Conservation (phyloP, 1,139 yeast genomes). For the Saccharomycopsis phalli region DNA sequence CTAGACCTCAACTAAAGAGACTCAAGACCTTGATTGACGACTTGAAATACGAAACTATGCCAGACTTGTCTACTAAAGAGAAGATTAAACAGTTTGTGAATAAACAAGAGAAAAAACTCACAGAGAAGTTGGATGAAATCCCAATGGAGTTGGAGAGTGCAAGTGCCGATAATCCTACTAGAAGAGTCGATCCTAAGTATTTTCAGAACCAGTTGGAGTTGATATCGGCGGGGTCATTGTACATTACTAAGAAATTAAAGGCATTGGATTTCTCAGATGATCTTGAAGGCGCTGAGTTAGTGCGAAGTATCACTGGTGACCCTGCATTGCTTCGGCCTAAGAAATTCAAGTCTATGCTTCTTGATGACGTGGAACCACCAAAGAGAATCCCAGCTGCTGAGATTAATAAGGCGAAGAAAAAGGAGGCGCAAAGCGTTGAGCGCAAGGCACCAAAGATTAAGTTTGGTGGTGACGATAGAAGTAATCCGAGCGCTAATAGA, state of each 20-base stretch:
- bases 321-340: slow-evolving; percentile 8
- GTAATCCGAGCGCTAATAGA: background rate
- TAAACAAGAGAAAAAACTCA: slow-evolving; percentile 13
- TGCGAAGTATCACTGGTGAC: slow-evolving; percentile 37
- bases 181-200: slow-evolving; percentile 26
- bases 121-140: slow-evolving; percentile 10
- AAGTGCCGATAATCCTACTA: background rate
- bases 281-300: slow-evolving; percentile 39
- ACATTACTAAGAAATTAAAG: slow-evolving; percentile 33
- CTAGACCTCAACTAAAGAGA: slow-evolving; percentile 12
- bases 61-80: slow-evolving; percentile 18
- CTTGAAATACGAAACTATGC: slow-evolving; percentile 13
- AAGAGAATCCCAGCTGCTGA: slow-evolving; percentile 16
- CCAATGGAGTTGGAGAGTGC: slow-evolving; percentile 9
- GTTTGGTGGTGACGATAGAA: slow-evolving; percentile 5
- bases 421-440: background rate
- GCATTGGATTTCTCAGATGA: slow-evolving; percentile 35
- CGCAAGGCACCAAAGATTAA: slow-evolving; percentile 3
- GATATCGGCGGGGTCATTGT: slow-evolving; percentile 35
- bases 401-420: slow-evolving; percentile 2
- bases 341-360: slow-evolving; percentile 19
- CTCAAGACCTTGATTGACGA: slow-evolving; percentile 17
- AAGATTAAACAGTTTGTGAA: slow-evolving; percentile 16
- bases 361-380: slow-evolving; percentile 1
- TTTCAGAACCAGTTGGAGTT: slow-evolving; percentile 30